These are phyloP conservation scores for Polyporus tsugae DNA, from an alignment of 1,284 basidiomycete species.

Conservation along the genomic window DNA sequence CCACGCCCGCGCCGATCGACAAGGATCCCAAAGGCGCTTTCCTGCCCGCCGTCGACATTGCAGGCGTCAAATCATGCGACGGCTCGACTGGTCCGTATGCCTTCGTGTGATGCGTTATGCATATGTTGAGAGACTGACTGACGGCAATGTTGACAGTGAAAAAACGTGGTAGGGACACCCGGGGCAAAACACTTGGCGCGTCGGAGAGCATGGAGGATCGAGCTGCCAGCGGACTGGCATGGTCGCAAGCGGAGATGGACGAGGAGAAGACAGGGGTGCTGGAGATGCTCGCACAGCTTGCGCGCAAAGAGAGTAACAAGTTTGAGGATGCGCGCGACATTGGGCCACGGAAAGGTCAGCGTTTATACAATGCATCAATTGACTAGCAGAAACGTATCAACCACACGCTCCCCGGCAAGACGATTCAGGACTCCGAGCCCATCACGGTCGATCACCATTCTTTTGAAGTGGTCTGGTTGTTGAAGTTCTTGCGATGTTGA, in stretches of 20 bases:
- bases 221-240: neutral
- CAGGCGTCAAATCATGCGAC: too few relatives aligned
- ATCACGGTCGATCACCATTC: neutral
- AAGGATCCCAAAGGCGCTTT: constrained; percentile 16
- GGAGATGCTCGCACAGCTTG: constrained; percentile 23
- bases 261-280: constrained; percentile 23
- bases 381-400: constrained; percentile 17
- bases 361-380: neutral
- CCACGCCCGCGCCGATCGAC: neutral
- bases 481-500: too few relatives aligned
- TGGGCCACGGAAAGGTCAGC: neutral
- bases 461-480: too few relatives aligned
- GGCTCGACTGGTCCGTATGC: neutral
- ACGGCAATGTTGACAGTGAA: neutral
- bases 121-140: neutral
- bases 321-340: constrained; percentile 10
- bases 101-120: neutral
- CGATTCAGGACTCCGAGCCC: constrained; percentile 22
- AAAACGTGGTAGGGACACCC: constrained; percentile 24
- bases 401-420: constrained; percentile 22
- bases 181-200: constrained; percentile 28
- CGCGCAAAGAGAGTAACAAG: neutral
- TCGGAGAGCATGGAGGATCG: constrained; percentile 21
- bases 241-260: constrained; percentile 16
- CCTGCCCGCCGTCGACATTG: neutral